Evolutionary conservation across 805 yeast species (phyloP).

Genomic region (Debaryomyces castellii): DNA sequence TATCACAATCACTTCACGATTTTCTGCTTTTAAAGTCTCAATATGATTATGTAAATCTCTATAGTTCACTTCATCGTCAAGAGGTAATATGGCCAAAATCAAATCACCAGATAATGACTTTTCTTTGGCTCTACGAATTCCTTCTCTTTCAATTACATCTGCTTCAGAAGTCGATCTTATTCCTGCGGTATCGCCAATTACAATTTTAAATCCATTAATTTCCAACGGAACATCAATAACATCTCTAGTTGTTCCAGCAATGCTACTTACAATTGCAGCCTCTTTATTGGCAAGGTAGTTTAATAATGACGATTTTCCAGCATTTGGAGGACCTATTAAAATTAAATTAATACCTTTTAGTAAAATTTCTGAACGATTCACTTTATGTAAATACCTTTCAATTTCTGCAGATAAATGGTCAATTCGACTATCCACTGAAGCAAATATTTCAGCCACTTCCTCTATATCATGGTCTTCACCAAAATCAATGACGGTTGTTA

Average conservation of each 20-base stretch:
- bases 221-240: constrained; percentile 78
- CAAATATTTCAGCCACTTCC: constrained; percentile 55
- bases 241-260: constrained; percentile 95
- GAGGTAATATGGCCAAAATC: constrained; percentile 64
- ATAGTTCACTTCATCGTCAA: constrained; percentile 27
- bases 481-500: constrained; percentile 90
- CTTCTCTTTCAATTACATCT: constrained; percentile 72
- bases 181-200: constrained; percentile 93
- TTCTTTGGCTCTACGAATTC: constrained; percentile 72
- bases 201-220: constrained; percentile 78
- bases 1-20: constrained; percentile 41
- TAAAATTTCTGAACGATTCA: constrained; percentile 60
- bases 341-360: constrained; percentile 71
- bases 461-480: constrained; percentile 90
- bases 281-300: constrained; percentile 76
- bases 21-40: constrained; percentile 20
- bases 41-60: constrained; percentile 42
- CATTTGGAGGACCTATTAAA: constrained; percentile 90
- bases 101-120: constrained; percentile 64
- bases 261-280: constrained; percentile 85
- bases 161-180: constrained; percentile 49
- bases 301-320: constrained; percentile 88
- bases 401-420: constrained; percentile 45
- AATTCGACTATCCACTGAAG: constrained; percentile 47
- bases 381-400: constrained; percentile 39